Evolutionary conservation across 805 yeast species (phyloP).

Genomic region (Nakazawaea pomicola): DNA sequence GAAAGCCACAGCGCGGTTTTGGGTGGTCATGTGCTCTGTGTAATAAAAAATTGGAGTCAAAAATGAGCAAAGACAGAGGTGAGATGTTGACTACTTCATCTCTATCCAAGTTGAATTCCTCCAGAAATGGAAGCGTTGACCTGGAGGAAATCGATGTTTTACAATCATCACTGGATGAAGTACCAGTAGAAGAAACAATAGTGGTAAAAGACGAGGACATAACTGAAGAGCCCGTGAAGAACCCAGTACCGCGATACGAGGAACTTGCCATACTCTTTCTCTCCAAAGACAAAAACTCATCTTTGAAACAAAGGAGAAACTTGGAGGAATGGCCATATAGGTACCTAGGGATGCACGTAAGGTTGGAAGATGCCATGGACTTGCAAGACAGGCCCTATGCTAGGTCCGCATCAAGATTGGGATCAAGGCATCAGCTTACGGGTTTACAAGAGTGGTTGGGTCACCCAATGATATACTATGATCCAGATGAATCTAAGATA

Average conservation of each 20-base stretch:
- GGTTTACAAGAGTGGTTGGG: constrained; percentile 61
- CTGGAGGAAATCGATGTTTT: too few relatives aligned
- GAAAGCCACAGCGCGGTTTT: constrained; percentile 81
- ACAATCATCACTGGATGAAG: too few relatives aligned
- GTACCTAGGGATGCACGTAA: constrained; percentile 71
- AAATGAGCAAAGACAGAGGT: constrained; percentile 31
- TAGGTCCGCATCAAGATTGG: constrained; percentile 71
- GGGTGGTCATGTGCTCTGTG: constrained; percentile 89
- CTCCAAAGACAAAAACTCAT: constrained; percentile 34
- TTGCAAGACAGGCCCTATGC: constrained; percentile 76
- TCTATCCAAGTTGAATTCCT: constrained; percentile 6
- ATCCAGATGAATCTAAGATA: constrained; percentile 24
- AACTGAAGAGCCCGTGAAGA: constrained; percentile 1
- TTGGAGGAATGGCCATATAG: constrained; percentile 79
- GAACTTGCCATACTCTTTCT: constrained; percentile 50
- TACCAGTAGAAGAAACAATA: too few relatives aligned
- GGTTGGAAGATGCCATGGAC: constrained; percentile 73
- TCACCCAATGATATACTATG: constrained; percentile 65
- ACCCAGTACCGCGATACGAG: constrained; percentile 47
- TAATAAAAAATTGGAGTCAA: constrained; percentile 51
- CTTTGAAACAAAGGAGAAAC: constrained; percentile 43
- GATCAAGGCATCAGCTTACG: constrained; percentile 67
- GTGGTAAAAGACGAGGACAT: background rate
- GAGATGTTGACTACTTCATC: constrained; percentile 23
- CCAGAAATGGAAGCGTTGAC: constrained; percentile 9